phyloP scores from a whole-genome alignment of 2,329 filamentous ascomycete species.

The Pochonia chlamydosporia region DNA sequence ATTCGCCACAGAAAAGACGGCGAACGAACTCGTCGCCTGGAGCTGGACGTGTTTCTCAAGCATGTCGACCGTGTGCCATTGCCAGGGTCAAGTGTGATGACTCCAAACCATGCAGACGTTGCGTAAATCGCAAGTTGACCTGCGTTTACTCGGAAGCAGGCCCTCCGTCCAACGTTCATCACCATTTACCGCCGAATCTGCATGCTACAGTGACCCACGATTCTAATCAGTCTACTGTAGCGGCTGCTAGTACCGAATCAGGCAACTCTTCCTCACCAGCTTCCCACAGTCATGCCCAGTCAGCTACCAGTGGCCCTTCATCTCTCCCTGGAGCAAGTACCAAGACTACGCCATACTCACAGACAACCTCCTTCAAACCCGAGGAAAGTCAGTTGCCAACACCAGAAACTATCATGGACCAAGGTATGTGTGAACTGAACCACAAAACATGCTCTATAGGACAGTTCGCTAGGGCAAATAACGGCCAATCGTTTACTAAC shows the following conservation, averaged over 20 bases:
- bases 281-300: slow-evolving; percentile 15
- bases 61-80: slow-evolving; percentile 44
- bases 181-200: slow-evolving; percentile 35
- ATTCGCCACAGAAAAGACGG: slow-evolving; percentile 40
- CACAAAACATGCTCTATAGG: too few species aligned
- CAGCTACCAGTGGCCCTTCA: slow-evolving; percentile 4
- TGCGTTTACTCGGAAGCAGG: slow-evolving; percentile 35
- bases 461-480: too few species aligned
- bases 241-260: slow-evolving; percentile 1
- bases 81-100: slow-evolving; percentile 52
- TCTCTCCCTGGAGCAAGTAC: slow-evolving; percentile 15
- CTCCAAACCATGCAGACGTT: slow-evolving; percentile 47
- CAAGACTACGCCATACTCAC: slow-evolving; percentile 20
- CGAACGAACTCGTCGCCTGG: slow-evolving; percentile 38
- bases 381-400: slow-evolving; percentile 30
- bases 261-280: slow-evolving; percentile 14
- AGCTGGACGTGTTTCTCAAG: slow-evolving; percentile 45
- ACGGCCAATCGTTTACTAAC: too few species aligned
- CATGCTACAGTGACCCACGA: slow-evolving; percentile 15
- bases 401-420: slow-evolving; percentile 26
- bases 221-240: slow-evolving; percentile 3
- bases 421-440: too few species aligned
- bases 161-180: slow-evolving; percentile 36
- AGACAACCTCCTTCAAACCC: slow-evolving; percentile 17
- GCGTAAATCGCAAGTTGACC: slow-evolving; percentile 37